Base-by-base conservation (phyloP, 306 rosid species). In the Fagus sylvatica region DNA sequence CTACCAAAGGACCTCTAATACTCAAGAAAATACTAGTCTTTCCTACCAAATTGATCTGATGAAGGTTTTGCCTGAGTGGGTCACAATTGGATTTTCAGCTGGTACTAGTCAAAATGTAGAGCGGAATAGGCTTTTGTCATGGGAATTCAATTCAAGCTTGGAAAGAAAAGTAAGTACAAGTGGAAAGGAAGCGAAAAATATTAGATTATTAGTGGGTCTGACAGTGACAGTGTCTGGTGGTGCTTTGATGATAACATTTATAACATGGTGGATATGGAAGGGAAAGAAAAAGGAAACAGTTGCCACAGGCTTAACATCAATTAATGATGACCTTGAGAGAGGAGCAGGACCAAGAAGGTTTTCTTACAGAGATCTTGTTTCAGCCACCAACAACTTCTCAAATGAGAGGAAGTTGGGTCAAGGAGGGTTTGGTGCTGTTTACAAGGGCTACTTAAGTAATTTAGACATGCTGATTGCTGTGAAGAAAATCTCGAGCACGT, bases 361-460 rank as follows among this genome's bases (percentile, higher is more conserved):
- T 32, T 15, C 76, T 19, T 78, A 77, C 6, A 30, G 30, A 34
- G 86, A 88, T 48, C 82, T 84, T 34, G 53, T 69, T 5, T 56
- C 28, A 30, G 89, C 83, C 0, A 83, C 88, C 6, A 81, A 85
- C 59, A 84, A 79, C 51, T 88, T 88, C 79, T 82, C 82, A 2
- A 17, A 12, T 0, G 78, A 73, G 6, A 76, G 86, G 10, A 85
- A 85, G 46, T 57, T 88, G 8, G 91, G 88, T 28, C 74, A 86
- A 77, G 91, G 89, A 65, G 91, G 91, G 1, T 84, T 88, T 71
- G 91, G 91, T 56, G 79, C 73, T n/a, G 86, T 85, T 6, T 88
- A 81, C 61, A 76, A 46, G 53, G 89, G 92, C 16, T 75, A 82
- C 46, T 78, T 88, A 37, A 55, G 33, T 42, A 81, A 84, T 39